Conservation (phyloP, 2,329 filamentous ascomycete genomes). For the Apiospora koreana region DNA sequence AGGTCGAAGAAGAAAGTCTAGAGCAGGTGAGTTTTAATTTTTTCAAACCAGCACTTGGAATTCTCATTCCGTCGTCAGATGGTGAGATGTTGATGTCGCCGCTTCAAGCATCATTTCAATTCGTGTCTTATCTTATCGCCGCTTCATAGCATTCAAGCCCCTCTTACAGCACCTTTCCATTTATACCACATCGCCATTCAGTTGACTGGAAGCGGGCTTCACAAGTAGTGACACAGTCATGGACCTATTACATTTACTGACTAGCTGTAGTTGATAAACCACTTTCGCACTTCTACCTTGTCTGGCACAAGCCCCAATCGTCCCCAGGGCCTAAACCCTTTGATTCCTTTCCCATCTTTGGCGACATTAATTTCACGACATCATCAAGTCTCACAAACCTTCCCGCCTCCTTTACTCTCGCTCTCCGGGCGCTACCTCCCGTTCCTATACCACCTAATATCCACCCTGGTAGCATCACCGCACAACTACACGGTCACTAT, state of each 20-base stretch:
- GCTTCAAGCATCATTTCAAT: neutral
- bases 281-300: slow-evolving; percentile 13
- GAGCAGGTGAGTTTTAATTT: slow-evolving; percentile 52
- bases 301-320: slow-evolving; percentile 16
- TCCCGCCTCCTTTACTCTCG: slow-evolving; percentile 42
- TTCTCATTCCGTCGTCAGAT: neutral
- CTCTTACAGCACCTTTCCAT: neutral
- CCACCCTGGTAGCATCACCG: slow-evolving; percentile 50
- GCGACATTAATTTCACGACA: slow-evolving; percentile 48
- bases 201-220: neutral
- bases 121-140: slow-evolving; percentile 31
- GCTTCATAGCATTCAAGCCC: neutral
- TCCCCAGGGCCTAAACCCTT: slow-evolving; percentile 16
- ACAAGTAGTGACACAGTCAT: neutral
- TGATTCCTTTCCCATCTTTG: slow-evolving; percentile 44
- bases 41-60: neutral
- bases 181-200: neutral
- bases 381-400: slow-evolving; percentile 48
- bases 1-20: slow-evolving; percentile 58
- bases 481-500: slow-evolving; percentile 51
- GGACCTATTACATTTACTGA: neutral
- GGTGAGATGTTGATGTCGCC: neutral
- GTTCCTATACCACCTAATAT: slow-evolving; percentile 57
- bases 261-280: neutral
- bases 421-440: slow-evolving; percentile 55